phyloP scores from a whole-genome alignment of 257 asterid genomes.

The Asclepias syriaca region DNA sequence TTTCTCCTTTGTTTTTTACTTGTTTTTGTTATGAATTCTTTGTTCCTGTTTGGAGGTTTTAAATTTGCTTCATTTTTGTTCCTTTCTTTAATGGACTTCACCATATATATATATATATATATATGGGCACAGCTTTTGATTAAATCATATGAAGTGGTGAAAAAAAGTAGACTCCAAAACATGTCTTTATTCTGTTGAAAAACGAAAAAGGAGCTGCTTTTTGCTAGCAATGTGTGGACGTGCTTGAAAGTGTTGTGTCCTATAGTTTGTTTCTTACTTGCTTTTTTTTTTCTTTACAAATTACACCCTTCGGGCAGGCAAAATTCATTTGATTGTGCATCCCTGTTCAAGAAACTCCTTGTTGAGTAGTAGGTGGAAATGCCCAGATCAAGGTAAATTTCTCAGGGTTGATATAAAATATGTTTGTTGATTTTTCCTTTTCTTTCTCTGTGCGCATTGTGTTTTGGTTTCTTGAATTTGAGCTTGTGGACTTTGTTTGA shows the following conservation, averaged over 20 bases:
- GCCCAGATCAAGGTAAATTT: constrained; percentile 71
- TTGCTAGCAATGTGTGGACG: constrained; percentile 2
- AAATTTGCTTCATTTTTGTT: neutral
- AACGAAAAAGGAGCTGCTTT: neutral
- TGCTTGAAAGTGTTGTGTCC: neutral
- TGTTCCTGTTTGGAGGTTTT: too few species aligned
- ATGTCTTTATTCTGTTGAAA: constrained; percentile 10
- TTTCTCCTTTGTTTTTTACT: neutral
- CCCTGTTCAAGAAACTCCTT: neutral
- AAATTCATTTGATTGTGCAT: neutral
- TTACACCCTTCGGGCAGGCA: constrained; percentile 6
- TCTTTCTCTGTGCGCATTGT: neutral
- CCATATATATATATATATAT: too few species aligned
- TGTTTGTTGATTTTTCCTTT: neutral
- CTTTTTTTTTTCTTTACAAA: neutral
- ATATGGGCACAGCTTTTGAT: constrained; percentile 32
- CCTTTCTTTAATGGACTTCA: neutral
- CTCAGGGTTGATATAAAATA: neutral
- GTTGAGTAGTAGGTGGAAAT: constrained; percentile 26
- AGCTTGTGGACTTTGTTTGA: constrained; percentile 1
- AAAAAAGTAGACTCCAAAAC: constrained; percentile 27
- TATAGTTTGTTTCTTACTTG: neutral
- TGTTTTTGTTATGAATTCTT: neutral
- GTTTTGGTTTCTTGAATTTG: constrained; percentile 9
- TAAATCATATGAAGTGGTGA: constrained; percentile 25